Conservation (phyloP, 805 yeast species). For the Candida methanosorbosa region DNA sequence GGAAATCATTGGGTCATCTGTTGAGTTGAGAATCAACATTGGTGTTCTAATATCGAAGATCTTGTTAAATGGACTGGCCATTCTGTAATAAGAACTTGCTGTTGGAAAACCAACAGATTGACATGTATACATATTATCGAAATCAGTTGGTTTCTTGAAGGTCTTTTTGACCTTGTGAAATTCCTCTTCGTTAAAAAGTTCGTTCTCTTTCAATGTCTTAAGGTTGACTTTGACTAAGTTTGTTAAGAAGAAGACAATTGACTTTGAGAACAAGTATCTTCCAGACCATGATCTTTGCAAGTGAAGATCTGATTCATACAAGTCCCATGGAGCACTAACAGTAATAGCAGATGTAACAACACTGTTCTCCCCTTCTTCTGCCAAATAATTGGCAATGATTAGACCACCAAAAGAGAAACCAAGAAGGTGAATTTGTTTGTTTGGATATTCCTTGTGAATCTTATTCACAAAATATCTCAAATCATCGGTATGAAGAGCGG, state of each 20-base stretch:
- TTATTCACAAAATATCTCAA: slow-evolving; percentile 48
- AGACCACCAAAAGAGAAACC: slow-evolving; percentile 74
- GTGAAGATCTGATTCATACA: slow-evolving; percentile 43
- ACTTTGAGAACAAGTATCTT: slow-evolving; percentile 30
- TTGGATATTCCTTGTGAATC: slow-evolving; percentile 44
- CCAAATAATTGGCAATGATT: slow-evolving; percentile 56
- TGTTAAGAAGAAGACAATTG: slow-evolving; percentile 30
- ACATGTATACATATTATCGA: slow-evolving; percentile 56
- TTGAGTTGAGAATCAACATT: slow-evolving; percentile 46
- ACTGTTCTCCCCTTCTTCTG: slow-evolving; percentile 49
- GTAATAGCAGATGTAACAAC: slow-evolving; percentile 50
- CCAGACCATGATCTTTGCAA: slow-evolving; percentile 31
- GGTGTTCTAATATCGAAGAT: slow-evolving; percentile 54
- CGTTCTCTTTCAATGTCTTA: slow-evolving; percentile 22
- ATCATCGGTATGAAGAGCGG: slow-evolving; percentile 65
- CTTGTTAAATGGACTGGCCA: slow-evolving; percentile 53
- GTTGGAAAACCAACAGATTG: slow-evolving; percentile 54
- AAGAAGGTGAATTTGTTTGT: slow-evolving; percentile 52
- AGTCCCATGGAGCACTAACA: slow-evolving; percentile 69
- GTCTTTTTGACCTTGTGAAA: slow-evolving; percentile 25
- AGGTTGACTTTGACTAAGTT: slow-evolving; percentile 37
- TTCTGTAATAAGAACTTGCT: slow-evolving; percentile 55
- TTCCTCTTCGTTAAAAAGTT: slow-evolving; percentile 14
- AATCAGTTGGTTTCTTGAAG: slow-evolving; percentile 38
- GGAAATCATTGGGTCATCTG: slow-evolving; percentile 62